A percentile compares a stretch with the other conserved stretches of the same genome.
These are phyloP conservation scores for Boletus subparvulus DNA, from an alignment of 768 basidiomycete genomes.

Conservation along the genomic window DNA sequence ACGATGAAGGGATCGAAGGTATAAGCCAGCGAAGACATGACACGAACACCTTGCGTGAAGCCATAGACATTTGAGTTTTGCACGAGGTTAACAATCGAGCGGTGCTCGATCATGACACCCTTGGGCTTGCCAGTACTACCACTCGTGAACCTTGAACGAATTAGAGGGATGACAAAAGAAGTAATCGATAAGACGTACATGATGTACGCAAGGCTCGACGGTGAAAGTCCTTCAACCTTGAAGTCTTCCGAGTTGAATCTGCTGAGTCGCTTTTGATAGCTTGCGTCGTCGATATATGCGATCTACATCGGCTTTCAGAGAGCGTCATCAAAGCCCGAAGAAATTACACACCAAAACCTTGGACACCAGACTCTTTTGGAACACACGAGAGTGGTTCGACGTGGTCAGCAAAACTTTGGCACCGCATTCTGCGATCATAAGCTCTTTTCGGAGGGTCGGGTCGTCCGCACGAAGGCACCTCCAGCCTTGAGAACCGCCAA, in stretches of 20 bases:
- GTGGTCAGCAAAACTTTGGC: conserved; percentile 30
- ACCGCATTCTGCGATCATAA: conserved; percentile 27
- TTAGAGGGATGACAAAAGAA: neutral
- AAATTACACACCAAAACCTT: conserved; percentile 20
- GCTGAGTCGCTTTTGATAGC: conserved; percentile 24
- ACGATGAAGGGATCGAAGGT: conserved; percentile 28
- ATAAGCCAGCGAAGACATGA: conserved; percentile 30
- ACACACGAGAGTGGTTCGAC: conserved; percentile 22
- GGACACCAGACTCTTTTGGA: conserved; percentile 23
- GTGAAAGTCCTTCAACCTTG: conserved; percentile 17
- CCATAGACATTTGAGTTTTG: conserved; percentile 23
- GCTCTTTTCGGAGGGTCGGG: conserved; percentile 30
- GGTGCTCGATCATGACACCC: conserved; percentile 25
- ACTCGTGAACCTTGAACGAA: conserved; percentile 18
- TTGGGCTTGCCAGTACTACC: conserved; percentile 26
- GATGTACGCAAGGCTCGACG: conserved; percentile 26
- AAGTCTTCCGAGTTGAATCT: conserved; percentile 18
- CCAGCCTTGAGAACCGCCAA: conserved; percentile 36
- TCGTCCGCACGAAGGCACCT: conserved; percentile 28
- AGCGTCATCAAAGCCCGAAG: neutral
- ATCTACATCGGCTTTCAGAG: conserved; percentile 14
- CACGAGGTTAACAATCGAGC: conserved; percentile 21
- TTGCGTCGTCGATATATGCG: conserved; percentile 30
- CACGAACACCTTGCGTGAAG: conserved; percentile 23
- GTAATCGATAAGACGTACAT: conserved; percentile 18